Evolutionary conservation across 345 rosid genomes (phyloP), one percentile per base, ranked within the genome.

Genomic region (Citrus mangshanensis): DNA sequence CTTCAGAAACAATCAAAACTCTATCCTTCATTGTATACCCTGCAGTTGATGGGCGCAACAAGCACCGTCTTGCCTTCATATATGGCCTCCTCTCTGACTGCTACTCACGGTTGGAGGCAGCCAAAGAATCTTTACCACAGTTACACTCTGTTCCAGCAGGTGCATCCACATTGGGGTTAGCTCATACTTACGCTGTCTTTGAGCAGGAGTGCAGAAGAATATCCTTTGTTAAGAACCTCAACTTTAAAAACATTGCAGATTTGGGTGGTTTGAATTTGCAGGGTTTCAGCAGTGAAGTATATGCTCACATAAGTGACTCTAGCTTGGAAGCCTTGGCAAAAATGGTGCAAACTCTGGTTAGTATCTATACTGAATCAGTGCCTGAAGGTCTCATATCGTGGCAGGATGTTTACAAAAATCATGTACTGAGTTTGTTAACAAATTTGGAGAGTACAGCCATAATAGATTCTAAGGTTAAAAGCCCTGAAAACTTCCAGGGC

Each of bases 241-340:
- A 96, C 86, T 96, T 96, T 88, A 96, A 96, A 84, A 93, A 91
- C 68, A 83, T 94, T 75, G 89, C 91, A 4, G 88, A 81, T 77
- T 82, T 91, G 75, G 89, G 87, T 65, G 94, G 94, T 81, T 81
- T 92, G 75, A 91, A 91, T 86, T 78, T 91, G 74, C 84, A 86
- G 82, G 82, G 82, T 78, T 88, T 94, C 87, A 82, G 77, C 32
- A 81, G 75, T 25, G 99, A 96, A 89, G 88, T 96, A 61, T 91
- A 78, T 82, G 83, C 85, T 30, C 89, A 89, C 61, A 80, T 88
- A 69, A 81, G 88, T 73, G 94, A 93, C 74, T 51, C 46, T 79
- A 89, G 80, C 82, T 73, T 96, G 86, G 95, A 94, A 82, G 92
- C 93, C 82, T 89, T 96, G 89, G 95, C 99, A 76, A 84, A 83